Percentiles rank a stretch among this genome's conserved stretches.
These are phyloP conservation scores for Candida ponderosae DNA, from an alignment of 805 yeast species.

Conservation along the genomic window DNA sequence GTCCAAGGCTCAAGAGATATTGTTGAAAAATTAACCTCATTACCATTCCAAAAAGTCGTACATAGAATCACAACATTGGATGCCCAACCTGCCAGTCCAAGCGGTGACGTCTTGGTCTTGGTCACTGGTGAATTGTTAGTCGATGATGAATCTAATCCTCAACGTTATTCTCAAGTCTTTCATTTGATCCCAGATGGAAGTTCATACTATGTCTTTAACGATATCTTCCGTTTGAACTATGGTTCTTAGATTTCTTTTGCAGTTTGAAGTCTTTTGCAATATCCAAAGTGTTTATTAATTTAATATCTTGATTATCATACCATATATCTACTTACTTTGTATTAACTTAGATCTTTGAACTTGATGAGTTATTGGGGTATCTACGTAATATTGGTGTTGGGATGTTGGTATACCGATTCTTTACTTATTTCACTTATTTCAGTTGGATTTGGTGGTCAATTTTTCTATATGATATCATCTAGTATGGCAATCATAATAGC, in stretches of 20 bases:
- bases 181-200: constrained; percentile 90
- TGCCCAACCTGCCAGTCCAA: constrained; percentile 95
- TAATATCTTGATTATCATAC: no score
- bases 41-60: constrained; percentile 88
- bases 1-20: constrained; percentile 90
- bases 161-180: constrained; percentile 95
- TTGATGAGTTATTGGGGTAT: no score
- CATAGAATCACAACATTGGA: constrained; percentile 94
- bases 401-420: no score
- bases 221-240: constrained; percentile 92
- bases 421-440: no score
- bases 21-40: constrained; percentile 81
- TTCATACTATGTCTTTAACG: constrained; percentile 92
- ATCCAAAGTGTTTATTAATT: no score
- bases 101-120: constrained; percentile 90
- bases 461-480: no score
- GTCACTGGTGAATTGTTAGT: constrained; percentile 90
- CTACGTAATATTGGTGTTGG: no score
- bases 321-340: no score
- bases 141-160: constrained; percentile 93
- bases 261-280: no score
- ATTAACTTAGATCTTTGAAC: no score
- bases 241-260: constrained; percentile 31
- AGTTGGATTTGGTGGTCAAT: no score
- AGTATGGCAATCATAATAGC: no score